phyloP scores from a whole-genome alignment of 1,284 basidiomycete species.

The Caloboletus inedulis region DNA sequence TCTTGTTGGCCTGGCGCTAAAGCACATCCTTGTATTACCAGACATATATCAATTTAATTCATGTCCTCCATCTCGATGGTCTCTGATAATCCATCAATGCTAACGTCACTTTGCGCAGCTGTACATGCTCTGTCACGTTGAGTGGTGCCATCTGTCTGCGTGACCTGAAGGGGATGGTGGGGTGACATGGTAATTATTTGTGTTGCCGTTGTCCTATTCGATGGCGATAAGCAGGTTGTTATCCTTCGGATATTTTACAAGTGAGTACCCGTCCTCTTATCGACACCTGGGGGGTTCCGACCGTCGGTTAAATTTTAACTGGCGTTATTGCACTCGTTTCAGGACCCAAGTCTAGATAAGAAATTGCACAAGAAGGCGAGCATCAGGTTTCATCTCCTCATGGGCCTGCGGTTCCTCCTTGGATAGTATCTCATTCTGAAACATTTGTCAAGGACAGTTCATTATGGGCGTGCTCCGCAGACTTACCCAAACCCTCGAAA shows the following conservation, averaged over 20 bases:
- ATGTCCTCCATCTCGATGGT: slow-evolving; percentile 13
- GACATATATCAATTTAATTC: slow-evolving; percentile 33
- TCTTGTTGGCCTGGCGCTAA: slow-evolving; percentile 27
- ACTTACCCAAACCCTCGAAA: slow-evolving; percentile 40
- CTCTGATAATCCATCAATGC: slow-evolving; percentile 3
- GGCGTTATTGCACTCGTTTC: background rate
- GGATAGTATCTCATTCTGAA: background rate
- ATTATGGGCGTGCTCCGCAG: slow-evolving; percentile 26
- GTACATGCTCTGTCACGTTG: background rate
- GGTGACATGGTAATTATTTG: background rate
- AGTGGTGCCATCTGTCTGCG: background rate
- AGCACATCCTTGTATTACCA: slow-evolving; percentile 34
- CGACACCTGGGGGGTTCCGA: background rate
- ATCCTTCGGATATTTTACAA: slow-evolving; percentile 3
- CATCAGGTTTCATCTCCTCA: background rate
- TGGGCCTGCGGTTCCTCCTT: slow-evolving; percentile 3
- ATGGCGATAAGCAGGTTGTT: background rate
- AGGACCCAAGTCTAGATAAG: slow-evolving; percentile 9
- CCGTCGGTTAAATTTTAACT: background rate
- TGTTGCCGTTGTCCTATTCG: background rate
- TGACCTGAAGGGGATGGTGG: too few relatives aligned
- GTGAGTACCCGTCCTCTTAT: background rate
- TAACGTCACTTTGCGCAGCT: slow-evolving; percentile 12
- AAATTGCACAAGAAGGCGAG: slow-evolving; percentile 8
- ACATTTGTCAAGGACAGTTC: slow-evolving; percentile 2